phyloP scores from a whole-genome alignment of 805 yeast genomes.

The Candida maris region DNA sequence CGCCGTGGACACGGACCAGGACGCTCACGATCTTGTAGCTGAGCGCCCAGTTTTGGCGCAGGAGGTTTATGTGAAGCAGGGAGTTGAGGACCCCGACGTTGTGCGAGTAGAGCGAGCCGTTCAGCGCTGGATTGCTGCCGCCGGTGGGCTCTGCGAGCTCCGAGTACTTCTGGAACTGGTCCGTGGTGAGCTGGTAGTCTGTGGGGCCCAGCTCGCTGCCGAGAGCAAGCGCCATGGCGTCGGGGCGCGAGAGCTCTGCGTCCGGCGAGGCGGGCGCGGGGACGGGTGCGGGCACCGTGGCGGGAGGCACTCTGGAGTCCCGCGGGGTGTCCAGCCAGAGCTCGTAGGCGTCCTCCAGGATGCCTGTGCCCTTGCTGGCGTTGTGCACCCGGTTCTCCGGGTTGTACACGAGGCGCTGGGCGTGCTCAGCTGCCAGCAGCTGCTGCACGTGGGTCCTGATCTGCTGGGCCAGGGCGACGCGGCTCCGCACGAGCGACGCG shows the following conservation, averaged over 20 bases:
- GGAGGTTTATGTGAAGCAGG: conserved; percentile 47
- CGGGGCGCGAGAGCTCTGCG: not conserved
- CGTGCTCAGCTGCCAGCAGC: not conserved
- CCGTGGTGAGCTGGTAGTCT: conserved; percentile 7
- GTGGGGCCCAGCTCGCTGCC: conserved; percentile 15
- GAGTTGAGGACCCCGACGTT: conserved; percentile 32
- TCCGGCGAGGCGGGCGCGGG: not conserved
- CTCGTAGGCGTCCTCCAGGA: conserved; percentile 19
- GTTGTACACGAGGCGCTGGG: conserved; percentile 7
- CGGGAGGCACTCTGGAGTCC: not conserved
- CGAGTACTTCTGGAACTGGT: conserved; percentile 14
- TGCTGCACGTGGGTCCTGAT: not conserved
- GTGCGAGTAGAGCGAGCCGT: conserved; percentile 13
- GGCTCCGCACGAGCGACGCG: not conserved
- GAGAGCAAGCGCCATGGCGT: not conserved
- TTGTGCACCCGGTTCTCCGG: conserved; percentile 9
- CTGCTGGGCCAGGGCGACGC: not conserved
- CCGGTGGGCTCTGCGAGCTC: conserved; percentile 1
- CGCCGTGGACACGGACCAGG: conserved; percentile 43
- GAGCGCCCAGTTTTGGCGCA: conserved; percentile 48
- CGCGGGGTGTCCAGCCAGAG: conserved; percentile 15
- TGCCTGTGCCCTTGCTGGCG: conserved; percentile 14
- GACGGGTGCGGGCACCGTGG: not conserved
- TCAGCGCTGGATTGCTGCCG: conserved; percentile 7
- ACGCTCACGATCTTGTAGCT: conserved; percentile 53